These are phyloP conservation scores for Xanthoceras sorbifolium DNA, from an alignment of 345 rosid genomes.

Conservation along the genomic window DNA sequence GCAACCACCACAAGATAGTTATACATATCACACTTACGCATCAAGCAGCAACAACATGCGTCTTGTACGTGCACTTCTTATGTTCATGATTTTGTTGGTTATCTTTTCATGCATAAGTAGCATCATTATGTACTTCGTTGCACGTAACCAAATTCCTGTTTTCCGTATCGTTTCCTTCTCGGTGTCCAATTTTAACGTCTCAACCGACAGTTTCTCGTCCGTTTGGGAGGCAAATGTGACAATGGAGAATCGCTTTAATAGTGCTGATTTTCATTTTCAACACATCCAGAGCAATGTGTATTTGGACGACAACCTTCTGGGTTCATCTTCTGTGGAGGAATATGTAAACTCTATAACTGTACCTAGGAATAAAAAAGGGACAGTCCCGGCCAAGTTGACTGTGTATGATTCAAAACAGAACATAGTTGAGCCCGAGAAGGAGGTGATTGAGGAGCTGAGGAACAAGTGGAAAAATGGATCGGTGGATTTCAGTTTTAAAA, in stretches of 20 bases:
- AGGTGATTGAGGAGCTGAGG: constrained; percentile 29
- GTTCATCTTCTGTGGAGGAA: constrained; percentile 14
- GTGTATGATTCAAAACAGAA: constrained; percentile 7
- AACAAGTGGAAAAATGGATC: constrained; percentile 26
- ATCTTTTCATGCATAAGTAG: constrained; percentile 32
- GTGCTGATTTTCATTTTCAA: constrained; percentile 23
- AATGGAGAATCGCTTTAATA: constrained; percentile 34
- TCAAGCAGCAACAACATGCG: neutral
- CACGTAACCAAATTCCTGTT: constrained; percentile 36
- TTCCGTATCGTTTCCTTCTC: constrained; percentile 33
- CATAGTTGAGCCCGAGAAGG: neutral
- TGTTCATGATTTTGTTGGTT: constrained; percentile 34
- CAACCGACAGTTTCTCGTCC: constrained; percentile 29
- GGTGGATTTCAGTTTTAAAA: constrained; percentile 29
- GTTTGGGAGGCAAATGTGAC: constrained; percentile 36
- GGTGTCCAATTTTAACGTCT: constrained; percentile 35
- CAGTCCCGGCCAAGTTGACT: neutral
- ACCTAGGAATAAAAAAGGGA: neutral
- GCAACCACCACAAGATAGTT: constrained; percentile 48
- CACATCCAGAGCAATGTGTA: constrained; percentile 29
- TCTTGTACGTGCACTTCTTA: neutral
- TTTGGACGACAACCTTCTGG: constrained; percentile 25
- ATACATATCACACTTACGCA: constrained; percentile 17
- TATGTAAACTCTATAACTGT: constrained; percentile 15
- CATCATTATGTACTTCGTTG: constrained; percentile 29